Evolutionary conservation across 2,329 filamentous ascomycete genomes (phyloP), one percentile per base, ranked within the genome.

Genomic region (Plenodomus tracheiphilus): DNA sequence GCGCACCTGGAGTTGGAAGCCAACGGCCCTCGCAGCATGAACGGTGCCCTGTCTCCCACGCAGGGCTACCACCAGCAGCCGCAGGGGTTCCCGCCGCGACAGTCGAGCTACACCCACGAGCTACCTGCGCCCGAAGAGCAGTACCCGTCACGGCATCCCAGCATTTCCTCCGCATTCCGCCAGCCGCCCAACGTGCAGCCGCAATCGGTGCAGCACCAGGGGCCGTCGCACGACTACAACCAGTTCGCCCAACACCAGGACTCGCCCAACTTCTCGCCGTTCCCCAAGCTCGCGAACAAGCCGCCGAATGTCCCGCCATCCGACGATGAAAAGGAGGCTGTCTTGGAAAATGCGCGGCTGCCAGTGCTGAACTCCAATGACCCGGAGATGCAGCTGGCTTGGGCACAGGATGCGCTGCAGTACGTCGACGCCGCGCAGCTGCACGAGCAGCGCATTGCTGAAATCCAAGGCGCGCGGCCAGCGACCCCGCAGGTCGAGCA

Each of bases 351-450:
- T 69, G 91, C 91, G 28, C 85, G 93, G 47, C 77, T 88, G 53
- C 83, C 88, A 50, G 93, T 97, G 30, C 80, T 99, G 55, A 90
- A 91, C 68, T 96, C 91, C 39, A 95, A 95, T 66, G 92, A 99
- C 70, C 91, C 95, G 41, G 87, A 95, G 61, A 95, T 96, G 85
- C 94, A 99, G 77, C 82, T 99, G 65, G 90, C 90, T 52, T 99
- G 94, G 94, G 93, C 94, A 35, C 89, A 95, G 68, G 94, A 97
- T 74, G 87, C 91, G 38, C 81, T 99, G 50, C 85, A 86, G 44
- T 97, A 91, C 79, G 90, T 93, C 25, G 93, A 97, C 66, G 86
- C 91, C 48, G 84, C 89, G 41, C 83, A 87, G 65, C 87, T 95
- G 62, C 87, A 92, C 51, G 85, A 88, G 62, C 78, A 85, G 51